Percentiles rank a stretch among this genome's conserved stretches.
These are phyloP conservation scores for Clarkia xantiana DNA, from an alignment of 345 rosid species.

Conservation along the genomic window DNA sequence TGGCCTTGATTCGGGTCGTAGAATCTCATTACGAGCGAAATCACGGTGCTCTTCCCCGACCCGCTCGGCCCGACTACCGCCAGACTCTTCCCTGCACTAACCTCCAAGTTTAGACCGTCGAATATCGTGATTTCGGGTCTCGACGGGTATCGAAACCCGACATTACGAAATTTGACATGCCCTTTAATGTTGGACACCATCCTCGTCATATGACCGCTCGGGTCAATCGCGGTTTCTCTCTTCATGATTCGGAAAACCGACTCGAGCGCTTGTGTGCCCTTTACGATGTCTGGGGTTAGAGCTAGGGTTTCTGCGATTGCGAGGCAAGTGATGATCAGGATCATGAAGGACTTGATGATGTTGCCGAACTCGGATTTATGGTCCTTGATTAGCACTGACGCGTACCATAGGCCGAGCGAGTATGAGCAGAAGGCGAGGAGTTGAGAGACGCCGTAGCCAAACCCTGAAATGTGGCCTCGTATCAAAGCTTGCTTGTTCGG, in stretches of 20 bases:
- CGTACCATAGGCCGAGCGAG: slow-evolving; percentile 84
- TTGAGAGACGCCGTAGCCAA: slow-evolving; percentile 63
- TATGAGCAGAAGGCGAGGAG: slow-evolving; percentile 45
- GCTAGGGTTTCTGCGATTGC: slow-evolving; percentile 71
- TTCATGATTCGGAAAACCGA: slow-evolving; percentile 55
- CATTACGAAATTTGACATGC: slow-evolving; percentile 41
- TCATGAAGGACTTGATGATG: slow-evolving; percentile 55
- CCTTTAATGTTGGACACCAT: slow-evolving; percentile 33
- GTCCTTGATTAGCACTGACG: slow-evolving; percentile 41
- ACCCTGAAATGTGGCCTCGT: slow-evolving; percentile 67
- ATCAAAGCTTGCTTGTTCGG: slow-evolving; percentile 47
- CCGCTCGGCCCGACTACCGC: slow-evolving; percentile 79
- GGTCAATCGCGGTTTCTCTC: slow-evolving; percentile 36
- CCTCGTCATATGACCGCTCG: slow-evolving; percentile 26
- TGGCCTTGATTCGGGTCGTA: slow-evolving; percentile 48
- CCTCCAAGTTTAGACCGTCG: slow-evolving; percentile 30
- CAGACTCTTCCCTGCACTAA: slow-evolving; percentile 45
- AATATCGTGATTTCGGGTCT: slow-evolving; percentile 49
- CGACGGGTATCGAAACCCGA: slow-evolving; percentile 51
- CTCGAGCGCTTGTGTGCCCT: slow-evolving; percentile 71
- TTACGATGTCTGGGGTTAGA: slow-evolving; percentile 69
- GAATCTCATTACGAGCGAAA: slow-evolving; percentile 53
- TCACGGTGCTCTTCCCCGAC: slow-evolving; percentile 74
- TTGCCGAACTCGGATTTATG: slow-evolving; percentile 37
- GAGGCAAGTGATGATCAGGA: slow-evolving; percentile 48